Percentiles rank a stretch among this genome's conserved stretches.
Evolutionary conservation across 345 rosid genomes (phyloP).

Genomic region (Heritiera fomes): DNA sequence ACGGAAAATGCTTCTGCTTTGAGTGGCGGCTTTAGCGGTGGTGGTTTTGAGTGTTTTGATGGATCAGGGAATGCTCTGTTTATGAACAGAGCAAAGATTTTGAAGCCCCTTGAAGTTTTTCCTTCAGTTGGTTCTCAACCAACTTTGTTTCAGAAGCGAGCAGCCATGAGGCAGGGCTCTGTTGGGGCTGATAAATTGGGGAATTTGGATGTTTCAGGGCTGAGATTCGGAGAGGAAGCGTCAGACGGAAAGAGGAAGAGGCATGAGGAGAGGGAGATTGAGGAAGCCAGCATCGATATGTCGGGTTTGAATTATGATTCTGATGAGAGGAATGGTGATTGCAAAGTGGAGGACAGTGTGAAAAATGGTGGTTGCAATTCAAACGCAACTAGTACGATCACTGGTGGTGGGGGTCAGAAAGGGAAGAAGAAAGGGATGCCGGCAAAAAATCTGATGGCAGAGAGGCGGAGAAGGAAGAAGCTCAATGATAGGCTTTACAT

Average conservation of each 20-base stretch:
- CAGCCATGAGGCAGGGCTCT: conserved; percentile 59
- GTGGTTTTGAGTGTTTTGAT: conserved; percentile 38
- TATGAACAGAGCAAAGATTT: conserved; percentile 42
- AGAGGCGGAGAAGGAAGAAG: conserved; percentile 94
- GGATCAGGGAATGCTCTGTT: conserved; percentile 41
- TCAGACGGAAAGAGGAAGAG: conserved; percentile 29
- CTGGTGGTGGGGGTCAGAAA: conserved; percentile 44
- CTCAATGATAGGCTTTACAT: conserved; percentile 94
- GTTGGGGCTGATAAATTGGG: conserved; percentile 43
- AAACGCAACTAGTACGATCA: conserved; percentile 46
- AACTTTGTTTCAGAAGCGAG: conserved; percentile 83
- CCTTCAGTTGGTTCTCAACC: conserved; percentile 61
- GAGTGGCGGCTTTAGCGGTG: conserved; percentile 34
- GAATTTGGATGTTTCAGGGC: conserved; percentile 51
- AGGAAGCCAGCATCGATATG: conserved; percentile 55
- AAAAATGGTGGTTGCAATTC: conserved; percentile 55
- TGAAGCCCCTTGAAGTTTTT: conserved; percentile 62
- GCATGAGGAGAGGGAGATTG: conserved; percentile 48
- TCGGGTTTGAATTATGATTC: conserved; percentile 79
- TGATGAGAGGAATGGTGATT: conserved; percentile 55
- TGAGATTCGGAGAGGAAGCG: conserved; percentile 31
- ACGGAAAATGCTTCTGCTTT: conserved; percentile 33
- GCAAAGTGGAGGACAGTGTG: conserved; percentile 46
- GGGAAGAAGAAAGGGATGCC: conserved; percentile 93
- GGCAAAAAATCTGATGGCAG: conserved; percentile 97